Evolutionary conservation across 2,329 filamentous ascomycete species (phyloP).

Genomic region (Gaeumannomyces tritici): DNA sequence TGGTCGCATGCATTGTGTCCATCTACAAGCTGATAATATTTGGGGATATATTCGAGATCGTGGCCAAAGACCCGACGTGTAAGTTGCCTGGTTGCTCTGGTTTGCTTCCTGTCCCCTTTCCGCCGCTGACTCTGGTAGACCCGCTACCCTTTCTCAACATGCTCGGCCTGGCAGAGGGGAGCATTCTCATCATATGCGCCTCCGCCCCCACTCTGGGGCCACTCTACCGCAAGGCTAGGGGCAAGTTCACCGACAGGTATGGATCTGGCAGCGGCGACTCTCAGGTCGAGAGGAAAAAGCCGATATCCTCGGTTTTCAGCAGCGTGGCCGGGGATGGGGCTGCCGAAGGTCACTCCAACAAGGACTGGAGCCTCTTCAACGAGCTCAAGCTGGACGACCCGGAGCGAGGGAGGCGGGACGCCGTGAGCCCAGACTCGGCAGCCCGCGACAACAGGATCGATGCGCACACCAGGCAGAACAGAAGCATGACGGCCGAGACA

Average conservation of each 20-base stretch:
- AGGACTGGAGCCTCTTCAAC: not conserved
- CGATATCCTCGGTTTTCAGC: not conserved
- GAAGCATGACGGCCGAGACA: not conserved
- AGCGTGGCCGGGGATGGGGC: not conserved
- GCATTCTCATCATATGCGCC: constrained; percentile 15
- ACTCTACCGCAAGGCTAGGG: constrained; percentile 10
- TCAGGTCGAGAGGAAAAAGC: not conserved
- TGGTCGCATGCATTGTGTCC: constrained; percentile 17
- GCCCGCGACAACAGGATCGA: not conserved
- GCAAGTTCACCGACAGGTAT: not conserved
- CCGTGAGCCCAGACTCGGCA: not conserved
- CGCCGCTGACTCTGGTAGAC: constrained; percentile 7
- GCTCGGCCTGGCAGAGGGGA: constrained; percentile 14
- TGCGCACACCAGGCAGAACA: not conserved
- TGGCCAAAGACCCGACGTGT: constrained; percentile 17
- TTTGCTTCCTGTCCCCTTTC: not conserved
- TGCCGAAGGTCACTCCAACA: not conserved
- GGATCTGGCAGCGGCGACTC: not conserved
- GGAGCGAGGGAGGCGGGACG: not conserved
- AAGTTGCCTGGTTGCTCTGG: constrained; percentile 7
- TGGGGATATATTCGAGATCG: constrained; percentile 12
- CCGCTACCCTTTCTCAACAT: constrained; percentile 16
- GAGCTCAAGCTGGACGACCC: not conserved
- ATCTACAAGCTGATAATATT: constrained; percentile 19
- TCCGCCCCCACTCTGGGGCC: constrained; percentile 19